phyloP scores from a whole-genome alignment of 495 filamentous ascomycete genomes.

The Lentithecium fluviatile region DNA sequence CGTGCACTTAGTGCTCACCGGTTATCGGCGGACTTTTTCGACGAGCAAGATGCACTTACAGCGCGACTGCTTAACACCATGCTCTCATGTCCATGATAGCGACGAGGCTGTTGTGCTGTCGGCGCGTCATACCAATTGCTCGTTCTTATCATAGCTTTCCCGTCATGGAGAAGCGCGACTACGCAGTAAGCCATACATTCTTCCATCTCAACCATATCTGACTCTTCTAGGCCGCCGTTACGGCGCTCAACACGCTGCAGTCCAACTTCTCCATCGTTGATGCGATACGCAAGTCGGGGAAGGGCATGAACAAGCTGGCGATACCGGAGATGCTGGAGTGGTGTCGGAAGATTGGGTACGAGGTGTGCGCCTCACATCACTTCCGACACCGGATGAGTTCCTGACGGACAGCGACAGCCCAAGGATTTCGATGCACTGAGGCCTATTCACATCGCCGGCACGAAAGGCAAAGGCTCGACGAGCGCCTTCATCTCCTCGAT shows the following conservation, averaged over 20 bases:
- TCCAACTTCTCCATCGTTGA: conserved; percentile 79
- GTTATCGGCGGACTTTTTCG: too few species aligned
- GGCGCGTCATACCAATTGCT: too few species aligned
- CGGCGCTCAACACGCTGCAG: conserved; percentile 85
- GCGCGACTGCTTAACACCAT: too few species aligned
- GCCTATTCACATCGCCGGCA: conserved; percentile 81
- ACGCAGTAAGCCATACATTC: conserved; percentile 21
- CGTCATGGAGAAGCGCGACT: conserved; percentile 28
- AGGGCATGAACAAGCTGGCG: conserved; percentile 63
- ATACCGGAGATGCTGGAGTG: conserved; percentile 77
- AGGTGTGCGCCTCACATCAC: conserved; percentile 51
- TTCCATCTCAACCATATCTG: neutral
- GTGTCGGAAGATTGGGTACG: conserved; percentile 74
- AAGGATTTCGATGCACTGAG: conserved; percentile 74
- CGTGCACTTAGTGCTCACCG: too few species aligned
- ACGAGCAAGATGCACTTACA: too few species aligned
- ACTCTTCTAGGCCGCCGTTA: conserved; percentile 68
- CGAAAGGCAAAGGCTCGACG: conserved; percentile 88
- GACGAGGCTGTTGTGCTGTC: too few species aligned
- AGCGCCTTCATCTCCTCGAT: conserved; percentile 67
- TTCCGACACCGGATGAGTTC: neutral
- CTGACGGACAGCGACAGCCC: conserved; percentile 48
- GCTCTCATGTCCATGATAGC: too few species aligned
- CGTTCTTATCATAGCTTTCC: too few species aligned
- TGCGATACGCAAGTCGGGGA: conserved; percentile 66